Base-by-base conservation (phyloP, 371 early-diverging fungal species). In the Lichtheimia corymbifera region DNA sequence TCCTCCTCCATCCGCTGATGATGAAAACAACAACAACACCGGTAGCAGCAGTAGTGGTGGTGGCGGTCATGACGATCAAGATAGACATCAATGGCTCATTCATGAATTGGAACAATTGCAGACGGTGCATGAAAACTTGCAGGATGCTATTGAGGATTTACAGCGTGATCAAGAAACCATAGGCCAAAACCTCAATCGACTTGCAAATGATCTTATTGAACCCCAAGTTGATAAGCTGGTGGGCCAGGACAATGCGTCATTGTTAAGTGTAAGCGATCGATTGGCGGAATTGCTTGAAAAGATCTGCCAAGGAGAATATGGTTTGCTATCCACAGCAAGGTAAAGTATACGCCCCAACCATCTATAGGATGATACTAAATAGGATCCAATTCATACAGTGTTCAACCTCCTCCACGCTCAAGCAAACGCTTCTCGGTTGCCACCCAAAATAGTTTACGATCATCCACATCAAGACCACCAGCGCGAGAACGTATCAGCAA, bases 51-150 rank as follows among this genome's bases (percentile, higher is more conserved):
- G 22, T 22, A 22, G 22, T 43, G 2, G 44, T 12, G 4, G 64
- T 65, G 30, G 43, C 43, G 59, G 56, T 0, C 57, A 65, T 0
- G 78, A 77, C 6, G 83, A 79, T 5, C 59, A 78, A 53, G 86
- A 85, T 50, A 73, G 82, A 0, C 81, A 83, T 30, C 82, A 83
- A n/a, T 65, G 83, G 74, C 82, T 83, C 35, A 58, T 83, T 14
- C 77, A 80, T 24, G 86, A 86, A 61, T 63, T 86, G 58, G 86
- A 84, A 41, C 84, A 80, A 49, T 55, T 84, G 14, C 73, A 83
- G 4, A 72, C 72, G 28, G 79, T 82, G 3, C 79, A 86, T 55
- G 65, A 73, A 49, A 68, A 61, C 53, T 44, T 80, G 17, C 71
- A 77, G 18, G 73, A 70, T 18, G 70, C 71, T 0, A 67, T 77